Percentiles rank a stretch among this genome's conserved stretches.
Evolutionary conservation across 768 basidiomycete genomes (phyloP).

Genomic region (Leccinellum rugosiceps): DNA sequence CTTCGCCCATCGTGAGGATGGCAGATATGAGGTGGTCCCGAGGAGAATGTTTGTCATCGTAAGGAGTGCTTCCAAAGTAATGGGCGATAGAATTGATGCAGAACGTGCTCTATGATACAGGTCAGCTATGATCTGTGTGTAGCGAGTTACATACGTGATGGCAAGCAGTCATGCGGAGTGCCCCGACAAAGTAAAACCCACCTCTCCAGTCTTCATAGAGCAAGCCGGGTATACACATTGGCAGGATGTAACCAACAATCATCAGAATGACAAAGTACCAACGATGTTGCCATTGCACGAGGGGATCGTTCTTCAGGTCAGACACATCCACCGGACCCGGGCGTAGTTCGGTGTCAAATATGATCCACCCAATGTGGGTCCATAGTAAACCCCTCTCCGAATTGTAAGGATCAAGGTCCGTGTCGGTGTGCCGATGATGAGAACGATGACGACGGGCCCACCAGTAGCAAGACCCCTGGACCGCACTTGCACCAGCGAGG

Average conservation of each 20-base stretch:
- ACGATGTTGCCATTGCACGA: constrained; percentile 77
- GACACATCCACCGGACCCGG: constrained; percentile 72
- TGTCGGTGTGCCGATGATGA: constrained; percentile 83
- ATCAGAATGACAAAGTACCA: constrained; percentile 63
- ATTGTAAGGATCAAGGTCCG: constrained; percentile 82
- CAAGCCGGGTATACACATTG: constrained; percentile 64
- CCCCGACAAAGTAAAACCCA: constrained; percentile 75
- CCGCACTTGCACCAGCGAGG: constrained; percentile 74
- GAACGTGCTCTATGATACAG: constrained; percentile 62
- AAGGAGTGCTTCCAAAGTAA: constrained; percentile 76
- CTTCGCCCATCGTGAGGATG: constrained; percentile 71
- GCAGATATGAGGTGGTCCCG: constrained; percentile 81
- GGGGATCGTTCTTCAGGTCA: constrained; percentile 64
- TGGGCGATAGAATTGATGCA: constrained; percentile 89
- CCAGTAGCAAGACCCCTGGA: constrained; percentile 86
- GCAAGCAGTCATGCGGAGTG: constrained; percentile 65
- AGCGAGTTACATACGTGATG: constrained; percentile 63
- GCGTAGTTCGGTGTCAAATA: constrained; percentile 68
- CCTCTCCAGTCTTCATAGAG: constrained; percentile 76
- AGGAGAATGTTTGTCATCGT: constrained; percentile 76
- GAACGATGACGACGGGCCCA: constrained; percentile 84
- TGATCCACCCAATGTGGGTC: constrained; percentile 84
- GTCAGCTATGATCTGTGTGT: constrained; percentile 1
- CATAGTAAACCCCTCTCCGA: constrained; percentile 73
- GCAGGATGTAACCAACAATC: constrained; percentile 69